These are phyloP conservation scores for Lasiosphaeria hispida DNA, from an alignment of 495 filamentous ascomycete genomes.

Conservation along the genomic window DNA sequence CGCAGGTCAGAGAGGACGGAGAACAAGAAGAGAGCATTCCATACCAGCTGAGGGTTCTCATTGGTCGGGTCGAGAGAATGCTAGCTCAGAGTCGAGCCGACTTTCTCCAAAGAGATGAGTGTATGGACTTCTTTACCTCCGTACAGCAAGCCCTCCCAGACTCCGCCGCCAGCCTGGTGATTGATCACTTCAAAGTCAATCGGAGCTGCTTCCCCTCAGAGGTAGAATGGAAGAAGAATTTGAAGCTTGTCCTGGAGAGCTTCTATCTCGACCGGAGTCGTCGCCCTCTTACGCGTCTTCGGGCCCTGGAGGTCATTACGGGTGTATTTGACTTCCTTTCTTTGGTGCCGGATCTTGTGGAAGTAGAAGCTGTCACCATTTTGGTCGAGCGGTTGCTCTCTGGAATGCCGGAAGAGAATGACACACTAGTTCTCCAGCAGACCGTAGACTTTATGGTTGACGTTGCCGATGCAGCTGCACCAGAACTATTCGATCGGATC, in stretches of 20 bases:
- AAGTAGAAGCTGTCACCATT: slow-evolving; percentile 40
- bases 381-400: slow-evolving; percentile 47
- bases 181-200: slow-evolving; percentile 58
- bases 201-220: slow-evolving; percentile 71
- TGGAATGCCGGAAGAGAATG: slow-evolving; percentile 54
- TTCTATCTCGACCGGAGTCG: slow-evolving; percentile 66
- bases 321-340: slow-evolving; percentile 64
- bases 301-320: slow-evolving; percentile 64
- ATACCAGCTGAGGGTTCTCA: slow-evolving; percentile 34
- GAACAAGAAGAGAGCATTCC: slow-evolving; percentile 36
- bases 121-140: slow-evolving; percentile 67
- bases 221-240: slow-evolving; percentile 62
- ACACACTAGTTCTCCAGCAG: slow-evolving; percentile 51
- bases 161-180: slow-evolving; percentile 54
- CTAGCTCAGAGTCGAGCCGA: slow-evolving; percentile 34
- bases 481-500: slow-evolving; percentile 51
- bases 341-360: slow-evolving; percentile 50
- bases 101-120: slow-evolving; percentile 57
- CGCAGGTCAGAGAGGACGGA: slow-evolving; percentile 19
- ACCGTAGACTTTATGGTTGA: slow-evolving; percentile 48
- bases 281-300: slow-evolving; percentile 62
- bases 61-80: slow-evolving; percentile 45
- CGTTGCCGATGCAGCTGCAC: slow-evolving; percentile 47
- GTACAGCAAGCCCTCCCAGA: slow-evolving; percentile 57
- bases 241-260: slow-evolving; percentile 57